Evolutionary conservation across 2,329 filamentous ascomycete genomes (phyloP), one percentile per base, ranked within the genome.

Genomic region (Colletotrichum sp.): DNA sequence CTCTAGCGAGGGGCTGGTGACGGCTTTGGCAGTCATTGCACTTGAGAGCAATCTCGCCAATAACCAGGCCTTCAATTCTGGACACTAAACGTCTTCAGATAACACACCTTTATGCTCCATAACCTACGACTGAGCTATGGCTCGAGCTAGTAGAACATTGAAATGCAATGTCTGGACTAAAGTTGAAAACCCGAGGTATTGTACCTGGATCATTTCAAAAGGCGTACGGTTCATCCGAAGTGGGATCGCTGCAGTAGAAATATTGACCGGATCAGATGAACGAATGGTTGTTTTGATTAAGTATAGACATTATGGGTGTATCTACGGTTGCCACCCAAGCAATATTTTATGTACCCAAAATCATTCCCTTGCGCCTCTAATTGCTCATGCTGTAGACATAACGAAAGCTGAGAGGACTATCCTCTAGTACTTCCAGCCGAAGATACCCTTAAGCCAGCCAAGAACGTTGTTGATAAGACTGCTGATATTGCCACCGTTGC

Each of bases 281-380:
- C 13, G 6, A 34, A 21, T 1, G 34, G 30, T 65, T 34, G 1
- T 65, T 65, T 49, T 60, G 21, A 63, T 55, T 73, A 57, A 55
- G 16, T 68, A 68, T 76, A 68, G 26, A 73, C 64, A 68, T 76
- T 76, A 76, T 68, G 39, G 26, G 36, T 55, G 44, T 68, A 76
- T 64, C 69, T 72, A 76, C 73, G 24, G 32, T 52, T 57, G 70
- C 70, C 57, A 32, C 16, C 18, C 32, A 24, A 30, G 70, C 64
- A 34, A 21, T 71, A 55, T 64, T 64, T 39, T 68, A 39, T 64
- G 18, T 52, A 73, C 34, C 59, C 18, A n/a, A 73, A 68, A 18
- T 28, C 8, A 68, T 21, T 9, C 13, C 32, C 8, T n/a, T 26
- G 24, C 69, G 70, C 73, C 73, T 76, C 63, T 72, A 68, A 28